These are phyloP conservation scores for Wickerhamiella sergipiensis DNA, from an alignment of 805 yeast species.

Conservation along the genomic window DNA sequence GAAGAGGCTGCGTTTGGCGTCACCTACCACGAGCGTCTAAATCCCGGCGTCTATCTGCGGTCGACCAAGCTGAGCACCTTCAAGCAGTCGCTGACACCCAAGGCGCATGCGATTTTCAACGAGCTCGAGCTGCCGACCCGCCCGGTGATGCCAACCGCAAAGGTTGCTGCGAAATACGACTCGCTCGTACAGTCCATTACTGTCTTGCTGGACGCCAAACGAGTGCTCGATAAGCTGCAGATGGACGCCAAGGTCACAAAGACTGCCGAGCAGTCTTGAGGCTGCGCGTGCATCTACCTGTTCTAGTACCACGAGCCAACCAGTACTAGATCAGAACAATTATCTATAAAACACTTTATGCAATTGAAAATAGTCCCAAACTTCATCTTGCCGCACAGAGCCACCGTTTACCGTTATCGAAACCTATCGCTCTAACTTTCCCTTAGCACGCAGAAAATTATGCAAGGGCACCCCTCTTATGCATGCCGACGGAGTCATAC, in stretches of 20 bases:
- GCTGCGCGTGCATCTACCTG: too few species aligned
- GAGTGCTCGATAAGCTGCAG: constrained; percentile 74
- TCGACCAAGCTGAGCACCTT: constrained; percentile 65
- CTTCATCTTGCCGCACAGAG: too few species aligned
- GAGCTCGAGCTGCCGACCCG: constrained; percentile 70
- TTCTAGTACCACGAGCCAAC: too few species aligned
- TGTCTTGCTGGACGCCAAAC: constrained; percentile 67
- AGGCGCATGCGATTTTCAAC: constrained; percentile 45
- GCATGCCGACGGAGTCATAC: neutral
- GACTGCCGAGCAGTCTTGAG: constrained; percentile 1
- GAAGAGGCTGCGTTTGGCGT: constrained; percentile 82
- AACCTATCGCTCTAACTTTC: too few species aligned
- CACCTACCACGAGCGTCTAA: constrained; percentile 41
- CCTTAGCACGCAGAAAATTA: too few species aligned
- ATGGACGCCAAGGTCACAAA: constrained; percentile 48
- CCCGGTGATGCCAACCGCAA: constrained; percentile 80
- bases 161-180: constrained; percentile 65
- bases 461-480: neutral
- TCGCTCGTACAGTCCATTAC: constrained; percentile 55
- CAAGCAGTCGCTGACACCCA: constrained; percentile 62
- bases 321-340: too few species aligned
- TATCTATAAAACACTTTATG: too few species aligned
- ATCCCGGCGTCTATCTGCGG: constrained; percentile 71
- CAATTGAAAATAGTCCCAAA: too few species aligned
- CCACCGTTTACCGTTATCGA: too few species aligned